Conservation (phyloP, 2,329 filamentous ascomycete species). For the Penicillium janthinellum region DNA sequence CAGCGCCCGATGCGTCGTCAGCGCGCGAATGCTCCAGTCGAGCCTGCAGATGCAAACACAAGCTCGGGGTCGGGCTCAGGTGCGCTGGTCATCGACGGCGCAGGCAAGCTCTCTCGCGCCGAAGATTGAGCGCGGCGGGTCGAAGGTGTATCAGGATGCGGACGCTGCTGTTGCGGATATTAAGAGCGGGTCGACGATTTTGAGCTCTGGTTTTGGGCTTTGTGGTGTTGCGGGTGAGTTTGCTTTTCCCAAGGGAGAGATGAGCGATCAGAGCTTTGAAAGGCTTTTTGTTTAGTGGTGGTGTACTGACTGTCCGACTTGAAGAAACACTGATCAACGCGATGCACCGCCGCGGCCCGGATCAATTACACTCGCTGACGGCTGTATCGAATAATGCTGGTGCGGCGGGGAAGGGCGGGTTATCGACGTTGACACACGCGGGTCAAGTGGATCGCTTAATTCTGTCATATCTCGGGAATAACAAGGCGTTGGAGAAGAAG, state of each 20-base stretch:
- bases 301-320: background rate
- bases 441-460: constrained; percentile 73
- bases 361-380: constrained; percentile 62
- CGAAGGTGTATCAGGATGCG: constrained; percentile 50
- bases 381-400: constrained; percentile 83
- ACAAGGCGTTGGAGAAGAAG: constrained; percentile 73
- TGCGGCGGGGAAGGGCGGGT: constrained; percentile 65
- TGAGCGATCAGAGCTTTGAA: background rate
- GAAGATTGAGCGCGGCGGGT: constrained; percentile 34
- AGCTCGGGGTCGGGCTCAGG: background rate
- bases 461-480: constrained; percentile 74
- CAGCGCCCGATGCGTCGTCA: constrained; percentile 20
- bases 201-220: constrained; percentile 81
- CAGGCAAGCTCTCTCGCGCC: constrained; percentile 21
- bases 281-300: constrained; percentile 1
- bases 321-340: constrained; percentile 71
- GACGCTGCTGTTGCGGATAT: constrained; percentile 72
- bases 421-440: constrained; percentile 67
- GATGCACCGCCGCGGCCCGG: constrained; percentile 61
- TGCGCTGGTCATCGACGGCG: constrained; percentile 9
- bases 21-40: constrained; percentile 4
- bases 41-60: background rate
- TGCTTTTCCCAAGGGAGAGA: background rate
- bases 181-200: constrained; percentile 67
- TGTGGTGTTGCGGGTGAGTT: constrained; percentile 69